phyloP scores from a whole-genome alignment of 179 eudicot species.

The Actinidia chinensis region DNA sequence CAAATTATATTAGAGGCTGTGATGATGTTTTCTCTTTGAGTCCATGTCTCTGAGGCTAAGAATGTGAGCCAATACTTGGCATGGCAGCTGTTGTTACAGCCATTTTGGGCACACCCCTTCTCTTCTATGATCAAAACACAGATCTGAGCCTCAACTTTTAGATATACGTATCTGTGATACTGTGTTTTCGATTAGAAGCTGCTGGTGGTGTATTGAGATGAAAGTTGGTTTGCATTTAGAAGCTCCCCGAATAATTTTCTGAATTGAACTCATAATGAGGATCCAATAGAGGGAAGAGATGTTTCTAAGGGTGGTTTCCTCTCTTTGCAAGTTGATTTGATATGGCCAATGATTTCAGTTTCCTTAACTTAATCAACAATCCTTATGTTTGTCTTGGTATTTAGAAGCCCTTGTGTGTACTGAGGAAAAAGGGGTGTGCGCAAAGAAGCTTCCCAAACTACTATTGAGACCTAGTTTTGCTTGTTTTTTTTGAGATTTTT shows the following conservation, averaged over 20 bases:
- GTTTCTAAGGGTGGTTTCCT: constrained; percentile 25
- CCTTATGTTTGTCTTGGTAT: too few relatives aligned
- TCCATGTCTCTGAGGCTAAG: not conserved
- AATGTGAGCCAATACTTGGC: not conserved
- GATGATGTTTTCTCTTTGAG: not conserved
- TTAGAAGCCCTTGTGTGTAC: too few relatives aligned
- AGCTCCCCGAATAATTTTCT: not conserved
- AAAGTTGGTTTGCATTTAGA: not conserved
- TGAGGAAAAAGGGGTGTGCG: too few relatives aligned
- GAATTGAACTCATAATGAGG: constrained; percentile 6
- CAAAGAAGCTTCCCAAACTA: too few relatives aligned
- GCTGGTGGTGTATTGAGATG: too few relatives aligned
- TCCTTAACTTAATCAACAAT: too few relatives aligned
- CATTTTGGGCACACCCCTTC: not conserved
- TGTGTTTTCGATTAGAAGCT: too few relatives aligned
- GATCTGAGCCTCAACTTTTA: not conserved
- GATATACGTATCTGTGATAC: too few relatives aligned
- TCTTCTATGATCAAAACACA: not conserved
- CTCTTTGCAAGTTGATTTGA: not conserved
- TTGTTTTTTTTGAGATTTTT: too few relatives aligned
- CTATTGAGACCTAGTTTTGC: too few relatives aligned
- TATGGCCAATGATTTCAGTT: too few relatives aligned
- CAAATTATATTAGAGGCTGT: too few relatives aligned
- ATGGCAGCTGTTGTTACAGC: constrained; percentile 2
- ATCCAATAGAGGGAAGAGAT: constrained; percentile 13